Evolutionary conservation across 306 rosid species (phyloP).

Genomic region (Purshia tridentata): DNA sequence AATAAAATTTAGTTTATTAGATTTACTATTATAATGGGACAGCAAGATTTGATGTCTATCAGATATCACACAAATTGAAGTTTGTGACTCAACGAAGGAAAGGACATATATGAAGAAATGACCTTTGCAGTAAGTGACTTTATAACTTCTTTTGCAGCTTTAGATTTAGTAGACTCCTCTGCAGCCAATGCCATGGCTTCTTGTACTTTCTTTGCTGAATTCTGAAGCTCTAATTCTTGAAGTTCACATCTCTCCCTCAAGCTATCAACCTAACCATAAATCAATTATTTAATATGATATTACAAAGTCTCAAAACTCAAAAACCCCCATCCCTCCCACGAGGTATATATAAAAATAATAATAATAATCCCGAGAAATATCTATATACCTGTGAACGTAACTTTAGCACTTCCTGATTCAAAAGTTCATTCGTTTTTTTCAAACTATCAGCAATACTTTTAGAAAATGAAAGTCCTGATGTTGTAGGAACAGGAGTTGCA

Average conservation of each 20-base stretch:
- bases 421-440: conserved; percentile 85
- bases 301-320: conserved; percentile 1
- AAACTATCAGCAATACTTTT: conserved; percentile 71
- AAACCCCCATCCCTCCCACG: not conserved
- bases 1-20: not conserved
- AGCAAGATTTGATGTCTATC: not conserved
- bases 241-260: conserved; percentile 71
- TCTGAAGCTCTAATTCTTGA: conserved; percentile 84
- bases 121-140: conserved; percentile 94
- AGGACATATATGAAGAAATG: conserved; percentile 25
- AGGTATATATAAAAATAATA: not conserved
- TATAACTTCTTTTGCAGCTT: conserved; percentile 93
- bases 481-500: conserved; percentile 92
- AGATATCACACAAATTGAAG: conserved; percentile 19
- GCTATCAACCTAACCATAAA: conserved; percentile 67
- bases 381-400: conserved; percentile 68
- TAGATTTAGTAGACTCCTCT: conserved; percentile 81
- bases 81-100: not conserved
- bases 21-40: not conserved
- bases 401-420: conserved; percentile 79
- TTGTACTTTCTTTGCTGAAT: conserved; percentile 70
- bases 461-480: conserved; percentile 91
- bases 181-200: conserved; percentile 77
- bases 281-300: conserved; percentile 5
- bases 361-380: conserved; percentile 2